Percentiles rank a stretch among this genome's conserved stretches.
Conservation (phyloP, 106 monocot species). For the Dendrobium nobile region DNA sequence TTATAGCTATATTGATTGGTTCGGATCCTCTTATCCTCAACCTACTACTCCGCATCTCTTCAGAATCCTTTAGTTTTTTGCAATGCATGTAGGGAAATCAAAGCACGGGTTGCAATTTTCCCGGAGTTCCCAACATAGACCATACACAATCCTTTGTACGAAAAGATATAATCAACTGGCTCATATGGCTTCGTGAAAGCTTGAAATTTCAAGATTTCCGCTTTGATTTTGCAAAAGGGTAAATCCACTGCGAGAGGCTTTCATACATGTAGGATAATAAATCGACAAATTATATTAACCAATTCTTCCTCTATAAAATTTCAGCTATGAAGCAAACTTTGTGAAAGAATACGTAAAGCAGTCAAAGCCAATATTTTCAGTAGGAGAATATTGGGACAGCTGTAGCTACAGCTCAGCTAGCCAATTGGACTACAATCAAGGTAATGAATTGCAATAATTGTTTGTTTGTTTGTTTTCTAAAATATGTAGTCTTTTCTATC, state of each 20-base stretch:
- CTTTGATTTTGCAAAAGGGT: constrained; percentile 95
- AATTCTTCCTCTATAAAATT: constrained; percentile 1
- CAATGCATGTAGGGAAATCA: constrained; percentile 34
- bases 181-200: constrained; percentile 53
- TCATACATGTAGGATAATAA: background rate
- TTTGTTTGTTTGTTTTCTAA: background rate
- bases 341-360: constrained; percentile 77
- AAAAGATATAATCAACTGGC: constrained; percentile 65
- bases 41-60: background rate
- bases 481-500: background rate
- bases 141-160: constrained; percentile 72
- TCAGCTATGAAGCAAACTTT: constrained; percentile 67
- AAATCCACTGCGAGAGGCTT: background rate
- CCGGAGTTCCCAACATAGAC: constrained; percentile 77
- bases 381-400: constrained; percentile 86
- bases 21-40: background rate
- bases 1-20: no score
- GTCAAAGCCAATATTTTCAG: constrained; percentile 63
- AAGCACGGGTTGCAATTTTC: constrained; percentile 69
- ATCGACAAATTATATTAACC: background rate
- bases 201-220: constrained; percentile 82
- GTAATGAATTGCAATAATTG: constrained; percentile 22
- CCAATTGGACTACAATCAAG: constrained; percentile 79
- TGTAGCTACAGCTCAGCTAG: constrained; percentile 46
- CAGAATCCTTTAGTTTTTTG: background rate